Evolutionary conservation across 805 yeast species (phyloP).

Genomic region (Zygotorulaspora danielsina): DNA sequence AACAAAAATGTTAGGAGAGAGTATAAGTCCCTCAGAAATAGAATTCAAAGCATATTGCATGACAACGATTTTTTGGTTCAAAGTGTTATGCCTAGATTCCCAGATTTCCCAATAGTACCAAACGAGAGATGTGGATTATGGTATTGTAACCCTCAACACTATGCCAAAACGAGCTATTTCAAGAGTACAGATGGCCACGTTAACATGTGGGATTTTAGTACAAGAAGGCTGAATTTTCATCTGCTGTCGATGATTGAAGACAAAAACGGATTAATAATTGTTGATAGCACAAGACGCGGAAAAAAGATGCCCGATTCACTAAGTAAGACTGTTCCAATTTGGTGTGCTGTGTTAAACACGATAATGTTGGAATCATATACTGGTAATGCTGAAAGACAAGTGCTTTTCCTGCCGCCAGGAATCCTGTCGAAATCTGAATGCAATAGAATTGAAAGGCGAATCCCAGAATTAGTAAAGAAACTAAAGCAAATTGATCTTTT

Average conservation of each 20-base stretch:
- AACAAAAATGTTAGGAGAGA: constrained; percentile 47
- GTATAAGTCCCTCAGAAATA: constrained; percentile 48
- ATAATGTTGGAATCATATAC: constrained; percentile 41
- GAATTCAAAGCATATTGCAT: constrained; percentile 66
- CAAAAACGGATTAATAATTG: constrained; percentile 50
- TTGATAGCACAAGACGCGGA: constrained; percentile 85
- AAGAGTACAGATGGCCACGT: constrained; percentile 92
- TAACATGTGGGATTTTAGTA: constrained; percentile 72
- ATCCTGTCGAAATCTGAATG: constrained; percentile 57
- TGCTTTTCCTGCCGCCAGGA: constrained; percentile 47
- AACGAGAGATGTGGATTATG: constrained; percentile 86
- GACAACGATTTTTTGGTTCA: constrained; percentile 52
- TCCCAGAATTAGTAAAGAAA: constrained; percentile 48
- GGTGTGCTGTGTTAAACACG: constrained; percentile 77
- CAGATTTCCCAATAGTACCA: constrained; percentile 51
- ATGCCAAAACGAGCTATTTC: constrained; percentile 58
- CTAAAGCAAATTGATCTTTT: constrained; percentile 42
- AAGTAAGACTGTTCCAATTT: constrained; percentile 82
- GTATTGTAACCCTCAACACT: constrained; percentile 55
- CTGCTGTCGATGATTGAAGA: constrained; percentile 46
- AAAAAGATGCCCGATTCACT: constrained; percentile 82
- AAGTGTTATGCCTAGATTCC: constrained; percentile 32
- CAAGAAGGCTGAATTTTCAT: constrained; percentile 71
- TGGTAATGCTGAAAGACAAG: constrained; percentile 15
- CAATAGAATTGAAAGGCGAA: constrained; percentile 42